Conservation (phyloP, 1,139 yeast species). For the Hyphopichia fennica region DNA sequence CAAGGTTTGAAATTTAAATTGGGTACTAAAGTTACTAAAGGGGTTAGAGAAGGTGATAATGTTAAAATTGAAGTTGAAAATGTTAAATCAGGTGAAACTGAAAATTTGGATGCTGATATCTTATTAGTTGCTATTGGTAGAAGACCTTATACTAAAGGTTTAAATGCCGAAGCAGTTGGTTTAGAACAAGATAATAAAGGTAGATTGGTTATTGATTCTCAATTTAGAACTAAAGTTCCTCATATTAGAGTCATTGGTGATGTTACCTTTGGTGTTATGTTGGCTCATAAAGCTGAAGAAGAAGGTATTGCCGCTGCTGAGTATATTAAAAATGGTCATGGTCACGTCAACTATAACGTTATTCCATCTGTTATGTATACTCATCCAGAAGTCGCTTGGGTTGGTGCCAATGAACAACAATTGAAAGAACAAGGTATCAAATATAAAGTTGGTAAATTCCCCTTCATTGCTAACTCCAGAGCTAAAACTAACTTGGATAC, state of each 20-base stretch:
- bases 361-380: conserved; percentile 99
- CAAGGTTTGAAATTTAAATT: conserved; percentile 94
- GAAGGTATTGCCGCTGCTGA: conserved; percentile 99
- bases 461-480: conserved; percentile 98
- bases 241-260: conserved; percentile 98
- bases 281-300: conserved; percentile 99
- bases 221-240: conserved; percentile 87
- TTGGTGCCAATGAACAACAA: conserved; percentile 94
- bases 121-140: conserved; percentile 97
- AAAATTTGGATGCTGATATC: conserved; percentile 83
- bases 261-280: conserved; percentile 97
- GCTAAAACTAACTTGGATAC: conserved; percentile 98
- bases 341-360: conserved; percentile 97
- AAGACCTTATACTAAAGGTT: conserved; percentile 93
- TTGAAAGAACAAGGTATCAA: conserved; percentile 90
- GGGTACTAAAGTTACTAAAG: conserved; percentile 87
- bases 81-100: conserved; percentile 81
- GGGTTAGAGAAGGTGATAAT: conserved; percentile 81
- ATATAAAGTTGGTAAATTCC: conserved; percentile 96
- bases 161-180: conserved; percentile 86
- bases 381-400: conserved; percentile 99
- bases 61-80: conserved; percentile 90
- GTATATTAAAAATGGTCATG: conserved; percentile 88
- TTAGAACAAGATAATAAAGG: conserved; percentile 90
- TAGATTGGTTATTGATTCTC: conserved; percentile 89